A percentile compares a stretch with the other conserved stretches of the same genome.
phyloP scores from a whole-genome alignment of 2,329 filamentous ascomycete species.

The Phoma sp. region DNA sequence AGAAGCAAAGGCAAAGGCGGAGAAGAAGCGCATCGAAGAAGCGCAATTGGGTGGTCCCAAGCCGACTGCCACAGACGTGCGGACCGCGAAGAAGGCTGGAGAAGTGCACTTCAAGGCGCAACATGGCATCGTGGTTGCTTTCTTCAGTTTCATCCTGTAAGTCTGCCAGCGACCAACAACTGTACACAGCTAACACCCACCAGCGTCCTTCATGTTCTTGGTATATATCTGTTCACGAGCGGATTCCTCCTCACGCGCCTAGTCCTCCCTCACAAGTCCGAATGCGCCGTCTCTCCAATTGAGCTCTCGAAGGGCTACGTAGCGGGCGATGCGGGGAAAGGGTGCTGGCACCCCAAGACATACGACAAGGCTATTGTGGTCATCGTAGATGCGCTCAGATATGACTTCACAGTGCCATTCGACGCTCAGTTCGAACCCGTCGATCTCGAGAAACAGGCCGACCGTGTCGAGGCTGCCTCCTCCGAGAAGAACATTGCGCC shows the following conservation, averaged over 20 bases:
- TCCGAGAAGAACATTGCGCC: constrained; percentile 39
- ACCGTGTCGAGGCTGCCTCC: constrained; percentile 12
- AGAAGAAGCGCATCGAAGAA: constrained; percentile 27
- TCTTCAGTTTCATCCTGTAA: constrained; percentile 73
- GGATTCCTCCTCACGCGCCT: constrained; percentile 92
- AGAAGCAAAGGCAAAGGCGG: constrained; percentile 45
- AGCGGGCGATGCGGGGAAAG: constrained; percentile 59
- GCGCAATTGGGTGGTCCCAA: constrained; percentile 31
- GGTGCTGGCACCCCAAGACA: constrained; percentile 95
- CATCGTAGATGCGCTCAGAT: constrained; percentile 90
- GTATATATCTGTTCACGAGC: constrained; percentile 90
- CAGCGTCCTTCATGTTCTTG: constrained; percentile 75
- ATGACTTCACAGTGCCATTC: constrained; percentile 93
- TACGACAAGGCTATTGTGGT: constrained; percentile 93
- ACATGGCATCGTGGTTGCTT: constrained; percentile 63
- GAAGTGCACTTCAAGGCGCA: constrained; percentile 61
- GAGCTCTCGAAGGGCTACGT: constrained; percentile 50
- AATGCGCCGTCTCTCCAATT: constrained; percentile 78
- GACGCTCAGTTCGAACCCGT: constrained; percentile 59
- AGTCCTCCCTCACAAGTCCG: constrained; percentile 78
- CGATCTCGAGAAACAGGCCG: constrained; percentile 20
- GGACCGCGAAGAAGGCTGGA: constrained; percentile 49
- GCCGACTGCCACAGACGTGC: constrained; percentile 34
- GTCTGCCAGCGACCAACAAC: not conserved
- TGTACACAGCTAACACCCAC: constrained; percentile 15